Evolutionary conservation across 352 stramenopile genomes (phyloP), one percentile per base, ranked within the genome.

Genomic region (Phytophthora aleatoria): DNA sequence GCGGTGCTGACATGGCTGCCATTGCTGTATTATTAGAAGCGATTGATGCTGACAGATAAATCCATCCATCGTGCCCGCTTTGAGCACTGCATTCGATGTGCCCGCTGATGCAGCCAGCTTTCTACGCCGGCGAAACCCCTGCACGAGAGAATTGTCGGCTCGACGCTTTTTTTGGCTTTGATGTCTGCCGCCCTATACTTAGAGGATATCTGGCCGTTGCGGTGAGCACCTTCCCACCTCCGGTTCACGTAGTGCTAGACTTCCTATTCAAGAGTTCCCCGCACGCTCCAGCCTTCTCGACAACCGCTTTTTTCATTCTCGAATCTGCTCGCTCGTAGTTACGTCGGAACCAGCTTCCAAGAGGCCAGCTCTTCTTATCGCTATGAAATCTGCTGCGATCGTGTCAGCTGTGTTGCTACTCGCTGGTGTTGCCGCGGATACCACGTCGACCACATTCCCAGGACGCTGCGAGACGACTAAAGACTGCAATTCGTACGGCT

Each of bases 401-500:
- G 41, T 71, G 33, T 74, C 61, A 12, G 39, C 58, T 38, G 26
- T 66, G 12, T 10, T 76, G 43, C 56, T 79, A 24, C n/a, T 61
- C 26, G 45, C 47, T 7, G 12, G 44, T 26, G 61, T 61, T 7
- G 33, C 50, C 3, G 65, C 71, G 9, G 58, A 67, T 30, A 53
- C 67, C 38, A 73, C 62, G 27, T 85, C 77, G 9, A 78, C 76
- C 3, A 76, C 73, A 12, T 87, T 70, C 50, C 83, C 83, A 0
- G 85, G 85, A 7, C 74, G 73, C 35, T 94, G 85, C 61, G 61
- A 44, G 10, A 79, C 67, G 0, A 79, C 60, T 13, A 57, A 62
- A 8, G 83, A 92, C 71, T 94, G 85, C 61, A 20, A 48, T 0
- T 64, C 71, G 8, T 94, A 89, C 48, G 83, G 83, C 36, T 28